Conservation (phyloP, 805 yeast species). For the Kodamaea laetipori region DNA sequence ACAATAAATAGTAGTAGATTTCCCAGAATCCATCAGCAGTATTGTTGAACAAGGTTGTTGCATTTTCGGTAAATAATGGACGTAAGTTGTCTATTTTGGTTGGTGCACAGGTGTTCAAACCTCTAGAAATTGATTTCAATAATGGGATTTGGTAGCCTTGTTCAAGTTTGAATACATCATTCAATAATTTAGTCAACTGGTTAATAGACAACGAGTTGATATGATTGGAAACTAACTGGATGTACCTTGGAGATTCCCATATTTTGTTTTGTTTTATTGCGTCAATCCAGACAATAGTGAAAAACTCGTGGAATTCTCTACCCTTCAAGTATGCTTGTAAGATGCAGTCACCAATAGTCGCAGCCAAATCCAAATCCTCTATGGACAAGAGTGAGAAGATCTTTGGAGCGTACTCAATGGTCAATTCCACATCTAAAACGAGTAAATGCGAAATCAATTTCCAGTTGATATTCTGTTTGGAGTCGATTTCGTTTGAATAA, state of each 20-base stretch:
- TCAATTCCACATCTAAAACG: constrained; percentile 59
- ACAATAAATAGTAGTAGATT: constrained; percentile 48
- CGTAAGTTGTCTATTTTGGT: constrained; percentile 21
- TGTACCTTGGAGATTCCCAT: constrained; percentile 33
- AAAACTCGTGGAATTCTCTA: constrained; percentile 57
- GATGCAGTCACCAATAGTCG: constrained; percentile 31
- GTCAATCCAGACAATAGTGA: constrained; percentile 45
- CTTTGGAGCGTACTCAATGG: constrained; percentile 44
- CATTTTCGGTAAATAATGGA: constrained; percentile 11
- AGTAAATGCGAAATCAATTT: constrained; percentile 49
- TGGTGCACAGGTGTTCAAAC: constrained; percentile 39
- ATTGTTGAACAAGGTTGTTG: constrained; percentile 18
- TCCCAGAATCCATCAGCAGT: constrained; percentile 41
- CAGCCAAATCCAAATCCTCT: constrained; percentile 6
- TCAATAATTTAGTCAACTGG: constrained; percentile 35
- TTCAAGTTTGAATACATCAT: constrained; percentile 11
- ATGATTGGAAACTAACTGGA: constrained; percentile 40
- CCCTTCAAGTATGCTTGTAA: constrained; percentile 53
- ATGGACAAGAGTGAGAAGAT: constrained; percentile 25
- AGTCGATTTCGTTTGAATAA: constrained; percentile 33
- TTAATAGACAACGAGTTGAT: constrained; percentile 47
- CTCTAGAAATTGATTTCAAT: constrained; percentile 32
- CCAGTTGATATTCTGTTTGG: constrained; percentile 38
- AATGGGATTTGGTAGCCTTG: constrained; percentile 15
- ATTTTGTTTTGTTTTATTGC: constrained; percentile 20